A percentile compares a stretch with the other conserved stretches of the same genome.
These are phyloP conservation scores for Aureobasidium subglaciale DNA, from an alignment of 2,329 filamentous ascomycete species.

Conservation along the genomic window DNA sequence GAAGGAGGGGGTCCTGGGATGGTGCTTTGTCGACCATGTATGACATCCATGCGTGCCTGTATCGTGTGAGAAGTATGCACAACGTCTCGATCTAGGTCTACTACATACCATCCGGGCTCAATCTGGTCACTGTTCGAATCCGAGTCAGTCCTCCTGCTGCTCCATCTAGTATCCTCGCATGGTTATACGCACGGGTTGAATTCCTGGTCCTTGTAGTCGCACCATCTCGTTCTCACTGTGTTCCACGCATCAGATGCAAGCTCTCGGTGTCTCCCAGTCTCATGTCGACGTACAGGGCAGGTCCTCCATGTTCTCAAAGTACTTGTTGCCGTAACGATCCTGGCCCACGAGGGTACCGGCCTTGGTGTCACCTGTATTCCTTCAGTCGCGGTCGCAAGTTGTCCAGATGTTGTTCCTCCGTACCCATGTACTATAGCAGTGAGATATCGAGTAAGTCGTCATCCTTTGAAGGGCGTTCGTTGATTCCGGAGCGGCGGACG, in stretches of 20 bases:
- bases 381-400: slow-evolving; percentile 24
- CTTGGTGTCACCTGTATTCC: slow-evolving; percentile 80
- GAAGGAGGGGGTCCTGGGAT: slow-evolving; percentile 63
- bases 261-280: slow-evolving; percentile 4
- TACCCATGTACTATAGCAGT: slow-evolving; percentile 30
- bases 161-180: background rate
- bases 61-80: slow-evolving; percentile 13
- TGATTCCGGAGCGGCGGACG: slow-evolving; percentile 35
- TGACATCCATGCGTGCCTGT: slow-evolving; percentile 89
- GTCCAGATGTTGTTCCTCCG: slow-evolving; percentile 16
- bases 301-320: slow-evolving; percentile 91
- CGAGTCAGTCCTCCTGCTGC: slow-evolving; percentile 6
- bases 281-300: slow-evolving; percentile 61
- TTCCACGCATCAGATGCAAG: slow-evolving; percentile 7
- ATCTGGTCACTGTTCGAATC: slow-evolving; percentile 58
- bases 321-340: slow-evolving; percentile 96
- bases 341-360: slow-evolving; percentile 74
- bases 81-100: background rate
- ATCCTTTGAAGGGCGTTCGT: slow-evolving; percentile 19
- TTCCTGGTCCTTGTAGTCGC: slow-evolving; percentile 89
- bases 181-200: slow-evolving; percentile 58
- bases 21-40: slow-evolving; percentile 88
- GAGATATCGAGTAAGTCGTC: slow-evolving; percentile 18
- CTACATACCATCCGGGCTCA: slow-evolving; percentile 72
- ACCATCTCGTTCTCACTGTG: slow-evolving; percentile 88